phyloP scores from a whole-genome alignment of 106 monocot genomes.

The Dendrobium catenatum region DNA sequence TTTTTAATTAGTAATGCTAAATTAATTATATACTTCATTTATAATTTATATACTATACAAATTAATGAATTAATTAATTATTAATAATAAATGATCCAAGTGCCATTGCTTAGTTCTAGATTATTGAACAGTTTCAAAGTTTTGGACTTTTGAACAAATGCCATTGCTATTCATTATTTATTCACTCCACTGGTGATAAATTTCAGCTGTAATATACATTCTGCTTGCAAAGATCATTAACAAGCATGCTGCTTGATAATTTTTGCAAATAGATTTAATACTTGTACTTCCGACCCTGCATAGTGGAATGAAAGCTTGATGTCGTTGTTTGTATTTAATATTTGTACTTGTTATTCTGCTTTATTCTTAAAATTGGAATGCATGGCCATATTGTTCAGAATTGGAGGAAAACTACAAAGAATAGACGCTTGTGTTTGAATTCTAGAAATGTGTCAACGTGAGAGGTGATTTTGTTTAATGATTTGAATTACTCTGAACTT shows the following conservation, averaged over 20 bases:
- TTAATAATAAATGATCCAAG: too few relatives aligned
- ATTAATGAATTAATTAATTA: too few relatives aligned
- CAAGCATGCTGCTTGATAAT: background rate
- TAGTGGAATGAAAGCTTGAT: too few relatives aligned
- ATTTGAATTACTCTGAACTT: background rate
- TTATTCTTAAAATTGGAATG: background rate
- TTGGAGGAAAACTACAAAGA: background rate
- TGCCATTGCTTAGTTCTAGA: too few relatives aligned
- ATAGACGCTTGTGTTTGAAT: background rate
- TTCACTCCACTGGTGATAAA: too few relatives aligned
- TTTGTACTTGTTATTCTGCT: background rate
- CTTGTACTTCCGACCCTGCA: too few relatives aligned
- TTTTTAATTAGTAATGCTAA: too few relatives aligned
- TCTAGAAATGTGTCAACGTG: background rate
- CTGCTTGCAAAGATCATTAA: background rate
- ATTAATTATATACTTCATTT: too few relatives aligned
- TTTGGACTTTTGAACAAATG: too few relatives aligned
- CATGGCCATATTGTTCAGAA: background rate
- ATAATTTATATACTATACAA: too few relatives aligned
- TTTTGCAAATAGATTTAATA: background rate
- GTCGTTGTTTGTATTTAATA: background rate
- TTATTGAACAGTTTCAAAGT: too few relatives aligned
- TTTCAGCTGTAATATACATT: background rate
- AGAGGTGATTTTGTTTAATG: background rate
- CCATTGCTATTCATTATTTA: too few relatives aligned